phyloP scores from a whole-genome alignment of 169 alveolate genomes.

The Ichthyophthirius multifiliis region DNA sequence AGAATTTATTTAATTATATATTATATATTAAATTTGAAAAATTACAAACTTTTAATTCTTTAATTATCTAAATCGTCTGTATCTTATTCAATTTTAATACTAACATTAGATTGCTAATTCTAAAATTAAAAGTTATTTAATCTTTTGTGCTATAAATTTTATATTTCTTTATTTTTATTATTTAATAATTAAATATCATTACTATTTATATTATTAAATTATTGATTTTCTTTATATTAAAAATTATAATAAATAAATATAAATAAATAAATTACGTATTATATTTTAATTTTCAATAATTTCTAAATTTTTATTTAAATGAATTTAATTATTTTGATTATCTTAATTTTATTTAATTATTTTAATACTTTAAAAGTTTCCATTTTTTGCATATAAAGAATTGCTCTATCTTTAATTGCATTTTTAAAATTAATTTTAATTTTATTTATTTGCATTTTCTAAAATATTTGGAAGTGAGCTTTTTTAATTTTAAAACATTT shows the following conservation, averaged over 20 bases:
- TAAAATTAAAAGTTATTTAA: not conserved
- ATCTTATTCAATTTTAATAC: slow-evolving; percentile 45
- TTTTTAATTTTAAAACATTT: not conserved
- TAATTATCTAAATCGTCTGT: slow-evolving; percentile 43
- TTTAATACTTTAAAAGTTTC: no score
- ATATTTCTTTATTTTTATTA: not conserved
- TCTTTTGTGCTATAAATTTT: not conserved
- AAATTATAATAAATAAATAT: not conserved
- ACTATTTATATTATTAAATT: not conserved
- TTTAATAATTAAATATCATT: not conserved
- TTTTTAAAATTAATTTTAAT: no score
- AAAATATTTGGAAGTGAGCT: no score
- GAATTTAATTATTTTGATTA: no score
- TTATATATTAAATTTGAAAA: not conserved
- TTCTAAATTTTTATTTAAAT: not conserved
- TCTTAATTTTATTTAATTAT: no score
- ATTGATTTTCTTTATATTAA: not conserved
- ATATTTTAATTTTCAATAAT: no score
- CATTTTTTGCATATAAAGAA: no score
- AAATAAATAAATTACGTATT: no score
- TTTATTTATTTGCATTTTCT: no score
- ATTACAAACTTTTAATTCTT: slow-evolving; percentile 26
- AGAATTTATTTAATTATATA: not conserved
- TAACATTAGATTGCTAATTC: no score
- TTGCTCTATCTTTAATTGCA: no score